Evolutionary conservation across 768 basidiomycete genomes (phyloP).

Genomic region (Boletus reticulatus): DNA sequence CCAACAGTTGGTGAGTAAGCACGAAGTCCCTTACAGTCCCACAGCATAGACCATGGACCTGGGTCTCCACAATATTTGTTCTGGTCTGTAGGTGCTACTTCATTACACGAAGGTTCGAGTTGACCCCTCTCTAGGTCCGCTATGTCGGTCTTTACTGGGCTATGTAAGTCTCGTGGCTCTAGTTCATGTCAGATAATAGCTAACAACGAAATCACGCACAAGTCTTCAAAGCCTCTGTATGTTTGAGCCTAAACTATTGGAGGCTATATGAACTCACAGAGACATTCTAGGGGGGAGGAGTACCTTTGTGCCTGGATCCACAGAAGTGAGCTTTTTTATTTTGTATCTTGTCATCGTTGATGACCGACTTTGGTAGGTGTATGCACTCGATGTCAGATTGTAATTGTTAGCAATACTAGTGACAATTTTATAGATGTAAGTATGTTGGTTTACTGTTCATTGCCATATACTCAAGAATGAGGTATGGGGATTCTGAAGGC

Average conservation of each 20-base stretch:
- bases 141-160: background rate
- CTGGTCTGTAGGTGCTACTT: background rate
- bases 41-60: conserved; percentile 6
- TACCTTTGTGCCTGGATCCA: background rate
- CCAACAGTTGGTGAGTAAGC: background rate
- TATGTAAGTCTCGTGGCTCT: background rate
- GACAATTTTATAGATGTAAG: conserved; percentile 9
- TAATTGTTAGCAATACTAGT: background rate
- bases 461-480: background rate
- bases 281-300: background rate
- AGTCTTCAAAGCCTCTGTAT: background rate
- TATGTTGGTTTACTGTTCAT: no score
- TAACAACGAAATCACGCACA: background rate
- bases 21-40: background rate
- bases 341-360: background rate
- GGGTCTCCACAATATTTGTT: conserved; percentile 11
- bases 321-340: background rate
- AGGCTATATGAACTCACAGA: background rate
- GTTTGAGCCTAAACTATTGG: background rate
- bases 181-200: background rate
- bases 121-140: background rate
- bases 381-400: background rate
- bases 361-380: background rate
- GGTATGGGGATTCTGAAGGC: background rate
- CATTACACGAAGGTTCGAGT: background rate